Conservation (phyloP, 1,284 basidiomycete genomes). For the Leucoagaricus sp. region DNA sequence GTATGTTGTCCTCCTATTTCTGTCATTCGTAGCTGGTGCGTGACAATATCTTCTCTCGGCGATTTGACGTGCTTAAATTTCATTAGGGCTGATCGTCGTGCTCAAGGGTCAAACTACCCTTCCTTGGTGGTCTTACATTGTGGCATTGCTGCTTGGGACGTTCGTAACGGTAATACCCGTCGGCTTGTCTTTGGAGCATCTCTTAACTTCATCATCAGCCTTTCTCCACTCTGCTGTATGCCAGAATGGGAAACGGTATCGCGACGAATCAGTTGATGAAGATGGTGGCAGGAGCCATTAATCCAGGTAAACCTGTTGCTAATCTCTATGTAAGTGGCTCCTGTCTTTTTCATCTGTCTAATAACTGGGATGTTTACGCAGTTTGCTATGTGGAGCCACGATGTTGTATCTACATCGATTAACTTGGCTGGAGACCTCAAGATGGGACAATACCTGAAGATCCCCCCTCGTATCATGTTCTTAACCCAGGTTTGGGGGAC, state of each 20-base stretch:
- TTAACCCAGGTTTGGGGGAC: conserved; percentile 68
- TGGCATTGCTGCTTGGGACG: conserved; percentile 43
- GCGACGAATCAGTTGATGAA: conserved; percentile 64
- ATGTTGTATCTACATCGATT: conserved; percentile 54
- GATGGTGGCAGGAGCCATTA: conserved; percentile 64
- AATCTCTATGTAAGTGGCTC: conserved; percentile 56
- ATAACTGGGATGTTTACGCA: conserved; percentile 22
- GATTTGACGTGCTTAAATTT: background rate
- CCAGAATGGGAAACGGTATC: conserved; percentile 60
- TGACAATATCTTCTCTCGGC: background rate
- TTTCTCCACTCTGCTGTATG: conserved; percentile 43
- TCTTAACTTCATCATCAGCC: conserved; percentile 28
- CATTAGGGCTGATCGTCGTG: conserved; percentile 54
- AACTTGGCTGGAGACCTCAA: conserved; percentile 61
- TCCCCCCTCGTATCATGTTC: conserved; percentile 74
- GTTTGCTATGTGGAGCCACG: conserved; percentile 69
- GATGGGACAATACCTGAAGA: conserved; percentile 77
- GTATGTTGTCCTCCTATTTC: conserved; percentile 49
- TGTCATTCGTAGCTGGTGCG: conserved; percentile 55
- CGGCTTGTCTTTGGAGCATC: background rate
- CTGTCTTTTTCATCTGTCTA: background rate
- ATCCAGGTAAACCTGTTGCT: conserved; percentile 65
- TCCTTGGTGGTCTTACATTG: conserved; percentile 63
- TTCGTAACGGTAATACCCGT: conserved; percentile 36
- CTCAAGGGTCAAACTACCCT: conserved; percentile 61